These are phyloP conservation scores for Ulota crispa DNA, from an alignment of 225 moss, liverwort and hornwort genomes.

Conservation along the genomic window DNA sequence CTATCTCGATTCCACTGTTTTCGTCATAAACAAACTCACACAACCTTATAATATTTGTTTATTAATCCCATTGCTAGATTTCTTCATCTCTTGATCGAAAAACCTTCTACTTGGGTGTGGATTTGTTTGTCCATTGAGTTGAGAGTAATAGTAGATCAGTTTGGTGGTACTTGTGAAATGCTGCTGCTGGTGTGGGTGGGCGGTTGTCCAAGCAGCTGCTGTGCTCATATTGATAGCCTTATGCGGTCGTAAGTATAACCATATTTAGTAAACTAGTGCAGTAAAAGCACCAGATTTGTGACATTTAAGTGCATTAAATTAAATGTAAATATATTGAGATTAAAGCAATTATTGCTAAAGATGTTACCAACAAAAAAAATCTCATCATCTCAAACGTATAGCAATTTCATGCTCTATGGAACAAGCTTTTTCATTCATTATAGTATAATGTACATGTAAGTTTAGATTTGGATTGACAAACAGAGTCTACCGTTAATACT, in stretches of 20 bases:
- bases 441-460: no score
- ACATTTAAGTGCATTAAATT: background rate
- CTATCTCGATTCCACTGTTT: background rate
- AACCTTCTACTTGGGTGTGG: background rate
- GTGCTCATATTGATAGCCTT: background rate
- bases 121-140: background rate
- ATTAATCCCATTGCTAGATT: background rate
- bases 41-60: background rate
- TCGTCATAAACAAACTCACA: background rate
- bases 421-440: no score
- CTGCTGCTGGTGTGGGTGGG: background rate
- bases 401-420: no score
- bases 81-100: background rate
- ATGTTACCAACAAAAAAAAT: no score
- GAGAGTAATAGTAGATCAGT: background rate
- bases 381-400: no score
- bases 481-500: no score
- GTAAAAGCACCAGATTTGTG: background rate
- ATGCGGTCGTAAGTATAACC: conserved; percentile 8
- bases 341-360: no score
- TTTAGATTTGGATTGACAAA: no score
- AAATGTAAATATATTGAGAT: no score
- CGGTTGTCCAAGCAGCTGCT: background rate
- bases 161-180: background rate
- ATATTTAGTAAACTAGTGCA: no score